Conservation (phyloP, 192 early-diverging fungal genomes). For the Oehlia diaphana region DNA sequence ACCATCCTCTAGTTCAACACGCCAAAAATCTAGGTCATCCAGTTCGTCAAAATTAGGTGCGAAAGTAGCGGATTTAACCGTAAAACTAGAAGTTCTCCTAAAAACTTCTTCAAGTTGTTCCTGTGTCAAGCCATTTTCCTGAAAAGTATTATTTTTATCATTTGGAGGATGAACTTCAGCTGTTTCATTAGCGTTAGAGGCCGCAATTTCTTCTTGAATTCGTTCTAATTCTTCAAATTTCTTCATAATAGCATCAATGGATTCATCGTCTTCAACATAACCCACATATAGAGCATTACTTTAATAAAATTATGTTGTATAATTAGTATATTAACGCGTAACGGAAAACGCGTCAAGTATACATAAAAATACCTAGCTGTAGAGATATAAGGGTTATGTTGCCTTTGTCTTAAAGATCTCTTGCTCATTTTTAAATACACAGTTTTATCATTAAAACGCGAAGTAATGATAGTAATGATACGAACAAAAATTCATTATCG, state of each 20-base stretch:
- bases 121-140: constrained; percentile 57
- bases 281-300: constrained; percentile 86
- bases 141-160: neutral
- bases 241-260: constrained; percentile 95
- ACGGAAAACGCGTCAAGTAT: neutral
- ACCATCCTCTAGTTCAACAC: constrained; percentile 71
- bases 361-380: constrained; percentile 10
- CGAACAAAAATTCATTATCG: too few species aligned
- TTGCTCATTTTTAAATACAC: neutral
- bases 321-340: neutral
- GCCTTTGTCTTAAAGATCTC: constrained; percentile 1
- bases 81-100: constrained; percentile 87
- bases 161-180: neutral
- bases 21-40: constrained; percentile 78
- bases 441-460: too few species aligned
- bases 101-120: constrained; percentile 91
- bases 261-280: constrained; percentile 96
- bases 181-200: constrained; percentile 21
- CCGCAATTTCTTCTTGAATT: constrained; percentile 78
- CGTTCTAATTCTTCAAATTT: constrained; percentile 96
- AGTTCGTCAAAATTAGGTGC: constrained; percentile 61
- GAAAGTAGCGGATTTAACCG: constrained; percentile 62
- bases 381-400: constrained; percentile 3
- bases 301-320: neutral
- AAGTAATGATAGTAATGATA: too few species aligned